Evolutionary conservation across 169 alveolate genomes (phyloP).

Genomic region (Cryptosporidium parvum): DNA sequence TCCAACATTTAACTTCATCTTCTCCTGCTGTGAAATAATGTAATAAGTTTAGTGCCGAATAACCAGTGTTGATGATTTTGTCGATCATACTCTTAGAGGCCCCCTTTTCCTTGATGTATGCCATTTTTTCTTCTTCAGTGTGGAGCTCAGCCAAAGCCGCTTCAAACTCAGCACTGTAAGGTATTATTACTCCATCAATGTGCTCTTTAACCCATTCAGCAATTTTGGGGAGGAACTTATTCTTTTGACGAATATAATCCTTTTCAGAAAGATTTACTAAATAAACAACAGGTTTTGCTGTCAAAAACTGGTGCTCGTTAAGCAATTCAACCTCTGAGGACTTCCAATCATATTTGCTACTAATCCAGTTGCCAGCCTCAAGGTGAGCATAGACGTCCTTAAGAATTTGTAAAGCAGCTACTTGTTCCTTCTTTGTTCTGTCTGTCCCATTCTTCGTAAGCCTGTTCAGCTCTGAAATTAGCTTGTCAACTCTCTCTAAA

Average conservation of each 20-base stretch:
- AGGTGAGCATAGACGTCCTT: slow-evolving; percentile 87
- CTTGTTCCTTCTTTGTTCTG: slow-evolving; percentile 90
- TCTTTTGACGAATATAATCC: slow-evolving; percentile 96
- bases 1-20: slow-evolving; percentile 99
- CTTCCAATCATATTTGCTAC: slow-evolving; percentile 90
- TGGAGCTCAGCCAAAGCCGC: slow-evolving; percentile 89
- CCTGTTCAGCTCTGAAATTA: slow-evolving; percentile 92
- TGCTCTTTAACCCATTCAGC: slow-evolving; percentile 96
- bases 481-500: slow-evolving; percentile 88
- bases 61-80: slow-evolving; percentile 97
- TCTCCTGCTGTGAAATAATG: slow-evolving; percentile 99
- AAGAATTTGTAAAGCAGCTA: slow-evolving; percentile 92
- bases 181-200: slow-evolving; percentile 97
- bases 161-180: slow-evolving; percentile 98
- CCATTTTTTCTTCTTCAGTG: slow-evolving; percentile 87
- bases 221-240: slow-evolving; percentile 95
- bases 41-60: slow-evolving; percentile 92
- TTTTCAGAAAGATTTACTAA: slow-evolving; percentile 94
- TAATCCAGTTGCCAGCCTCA: slow-evolving; percentile 91
- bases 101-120: slow-evolving; percentile 85
- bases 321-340: slow-evolving; percentile 91
- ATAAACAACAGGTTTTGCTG: slow-evolving; percentile 99
- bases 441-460: slow-evolving; percentile 89
- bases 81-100: slow-evolving; percentile 91
- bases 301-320: slow-evolving; percentile 93